Evolutionary conservation across 331 rosid species (phyloP).

Genomic region (Pyracantha coccinea): DNA sequence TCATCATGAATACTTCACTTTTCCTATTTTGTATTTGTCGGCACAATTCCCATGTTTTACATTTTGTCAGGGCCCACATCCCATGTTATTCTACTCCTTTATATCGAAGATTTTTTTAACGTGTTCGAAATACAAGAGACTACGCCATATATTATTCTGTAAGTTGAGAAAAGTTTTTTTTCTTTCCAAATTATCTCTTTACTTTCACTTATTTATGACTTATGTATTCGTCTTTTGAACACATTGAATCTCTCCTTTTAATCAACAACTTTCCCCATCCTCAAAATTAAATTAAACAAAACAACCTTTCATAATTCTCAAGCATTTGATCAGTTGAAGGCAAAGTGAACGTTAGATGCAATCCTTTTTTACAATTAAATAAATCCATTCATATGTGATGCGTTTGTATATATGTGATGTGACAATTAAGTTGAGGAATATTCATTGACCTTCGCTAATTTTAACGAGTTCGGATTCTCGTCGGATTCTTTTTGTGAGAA

Average conservation of each 20-base stretch:
- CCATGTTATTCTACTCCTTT: background rate
- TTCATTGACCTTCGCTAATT: background rate
- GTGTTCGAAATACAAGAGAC: fast-evolving
- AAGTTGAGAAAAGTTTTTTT: no score
- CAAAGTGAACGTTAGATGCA: background rate
- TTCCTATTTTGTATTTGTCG: no score
- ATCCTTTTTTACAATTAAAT: background rate
- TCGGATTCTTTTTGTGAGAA: no score
- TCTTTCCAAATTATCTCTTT: fast-evolving
- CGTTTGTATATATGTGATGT: background rate
- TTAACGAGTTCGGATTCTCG: no score
- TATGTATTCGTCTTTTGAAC: no score
- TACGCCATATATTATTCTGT: fast-evolving
- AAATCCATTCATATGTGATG: background rate
- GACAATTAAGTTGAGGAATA: no score
- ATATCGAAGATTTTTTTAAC: no score
- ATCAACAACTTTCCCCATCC: background rate
- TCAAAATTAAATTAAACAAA: background rate
- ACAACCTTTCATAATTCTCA: background rate
- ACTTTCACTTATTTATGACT: no score
- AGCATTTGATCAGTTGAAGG: background rate
- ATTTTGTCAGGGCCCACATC: background rate
- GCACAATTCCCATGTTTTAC: background rate
- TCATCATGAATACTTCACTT: no score
- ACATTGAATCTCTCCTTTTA: no score